These are phyloP conservation scores for Salicornia ramosissima DNA, from an alignment of 148 eudicot species.

Conservation along the genomic window DNA sequence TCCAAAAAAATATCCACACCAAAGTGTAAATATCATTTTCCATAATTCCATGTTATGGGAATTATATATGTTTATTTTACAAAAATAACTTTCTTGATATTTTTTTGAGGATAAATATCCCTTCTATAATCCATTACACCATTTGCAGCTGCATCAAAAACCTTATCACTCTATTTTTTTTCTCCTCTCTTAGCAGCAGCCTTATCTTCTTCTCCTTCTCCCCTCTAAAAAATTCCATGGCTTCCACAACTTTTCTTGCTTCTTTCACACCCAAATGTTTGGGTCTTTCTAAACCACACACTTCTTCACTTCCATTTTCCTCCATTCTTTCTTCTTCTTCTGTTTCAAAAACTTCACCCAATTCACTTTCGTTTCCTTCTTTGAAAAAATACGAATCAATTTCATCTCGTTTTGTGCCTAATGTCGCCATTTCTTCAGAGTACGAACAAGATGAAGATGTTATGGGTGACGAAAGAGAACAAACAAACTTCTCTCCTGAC, in stretches of 20 bases:
- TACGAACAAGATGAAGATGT: slow-evolving; percentile 44
- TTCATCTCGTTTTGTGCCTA: slow-evolving; percentile 32
- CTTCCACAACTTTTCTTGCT: slow-evolving; percentile 38
- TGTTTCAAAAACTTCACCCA: slow-evolving; percentile 14
- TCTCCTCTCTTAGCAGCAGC: not conserved
- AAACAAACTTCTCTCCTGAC: slow-evolving; percentile 48
- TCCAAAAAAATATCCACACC: not conserved
- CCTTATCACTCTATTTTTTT: slow-evolving; percentile 35
- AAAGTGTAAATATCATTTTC: not conserved
- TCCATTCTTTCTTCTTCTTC: slow-evolving; percentile 19
- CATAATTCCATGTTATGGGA: not conserved
- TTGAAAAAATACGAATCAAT: slow-evolving; percentile 17
- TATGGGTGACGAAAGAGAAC: slow-evolving; percentile 15
- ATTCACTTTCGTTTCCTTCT: slow-evolving; percentile 20
- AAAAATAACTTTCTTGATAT: not conserved
- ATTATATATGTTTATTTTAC: too few species aligned
- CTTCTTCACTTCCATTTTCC: slow-evolving; percentile 17
- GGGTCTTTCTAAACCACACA: slow-evolving; percentile 20
- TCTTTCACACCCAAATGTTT: slow-evolving; percentile 40
- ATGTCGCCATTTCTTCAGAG: slow-evolving; percentile 52
- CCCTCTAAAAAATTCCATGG: slow-evolving; percentile 27
- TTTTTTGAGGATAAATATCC: not conserved
- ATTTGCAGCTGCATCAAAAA: not conserved
- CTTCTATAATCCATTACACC: slow-evolving; percentile 10
- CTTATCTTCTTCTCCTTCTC: slow-evolving; percentile 11